Base-by-base conservation (phyloP, 2,329 filamentous ascomycete genomes). In the Nakataea oryzae region DNA sequence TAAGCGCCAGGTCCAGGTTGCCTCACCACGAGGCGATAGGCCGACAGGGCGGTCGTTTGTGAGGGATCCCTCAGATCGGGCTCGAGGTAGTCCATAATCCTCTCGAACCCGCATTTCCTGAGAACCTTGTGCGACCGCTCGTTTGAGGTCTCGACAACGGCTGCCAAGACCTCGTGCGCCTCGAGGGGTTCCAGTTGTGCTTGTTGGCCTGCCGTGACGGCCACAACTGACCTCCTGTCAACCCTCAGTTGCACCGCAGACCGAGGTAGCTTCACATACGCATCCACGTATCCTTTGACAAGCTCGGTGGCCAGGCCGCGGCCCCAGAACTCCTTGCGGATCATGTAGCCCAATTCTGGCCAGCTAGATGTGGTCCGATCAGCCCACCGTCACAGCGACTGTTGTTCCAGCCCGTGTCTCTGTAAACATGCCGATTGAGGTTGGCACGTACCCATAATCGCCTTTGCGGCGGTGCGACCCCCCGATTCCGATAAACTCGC, bases 271-370 rank as follows among this genome's bases (percentile, higher is more conserved):
- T 69, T 69, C 74, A 77, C 80, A 76, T 79, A 86, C 13, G 73
- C 69, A 13, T 67, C 64, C 14, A 82, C 64, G 61, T 80, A 80
- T 1, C 70, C 82, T 60, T 65, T 70, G 50, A 86, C 63, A 57
- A 85, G 81, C 71, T 87, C 84, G 1, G 80, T 84, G 41, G 78
- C 83, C 66, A 82, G 79, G 5, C 84, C 84, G 54, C 74, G 76
- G 8, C 81, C 80, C 84, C 84, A 87, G 61, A 72, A 67, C 66
- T 81, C 78, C 62, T 73, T 76, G 58, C 76, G 72, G 60, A 87
- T 70, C 74, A 85, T 78, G 69, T 87, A 87, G 27, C 84, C 84
- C 29, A 86, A 62, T 67, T 81, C 82, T 1, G 84, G 83, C 82
- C 82, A 85, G 58, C 60, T 61, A 8, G 11, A 17, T 47, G 21